phyloP scores from a whole-genome alignment of 2,329 filamentous ascomycete species.

The Microdochium bolleyi region DNA sequence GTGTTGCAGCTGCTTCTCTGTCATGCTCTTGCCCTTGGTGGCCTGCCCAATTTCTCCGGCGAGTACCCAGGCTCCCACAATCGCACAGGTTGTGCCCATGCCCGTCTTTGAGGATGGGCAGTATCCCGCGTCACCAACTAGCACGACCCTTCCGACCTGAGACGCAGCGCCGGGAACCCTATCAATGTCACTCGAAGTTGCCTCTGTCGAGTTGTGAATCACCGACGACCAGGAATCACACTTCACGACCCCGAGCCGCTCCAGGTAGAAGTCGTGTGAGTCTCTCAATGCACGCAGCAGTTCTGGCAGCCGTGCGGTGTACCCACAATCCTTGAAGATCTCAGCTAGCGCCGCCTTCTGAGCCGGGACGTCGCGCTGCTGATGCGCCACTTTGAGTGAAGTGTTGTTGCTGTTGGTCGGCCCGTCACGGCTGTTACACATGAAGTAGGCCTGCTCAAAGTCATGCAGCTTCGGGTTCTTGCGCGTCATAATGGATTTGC shows the following conservation, averaged over 20 bases:
- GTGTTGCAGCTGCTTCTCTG: background rate
- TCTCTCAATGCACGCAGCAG: constrained; percentile 31
- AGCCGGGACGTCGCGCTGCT: constrained; percentile 20
- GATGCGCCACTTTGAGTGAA: constrained; percentile 22
- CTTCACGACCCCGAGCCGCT: constrained; percentile 34
- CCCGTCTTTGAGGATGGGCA: constrained; percentile 33
- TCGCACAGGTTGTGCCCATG: constrained; percentile 30
- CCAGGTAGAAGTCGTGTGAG: constrained; percentile 36
- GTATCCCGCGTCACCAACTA: constrained; percentile 42
- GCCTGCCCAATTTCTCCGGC: constrained; percentile 31
- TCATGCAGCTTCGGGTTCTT: too few relatives aligned
- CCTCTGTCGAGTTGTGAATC: too few relatives aligned
- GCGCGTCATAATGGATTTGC: constrained; percentile 2
- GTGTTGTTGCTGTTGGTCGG: constrained; percentile 1
- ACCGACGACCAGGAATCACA: constrained; percentile 21
- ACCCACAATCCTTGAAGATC: constrained; percentile 30
- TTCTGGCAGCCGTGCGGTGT: constrained; percentile 31
- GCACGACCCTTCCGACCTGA: constrained; percentile 33
- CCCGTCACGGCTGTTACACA: too few relatives aligned
- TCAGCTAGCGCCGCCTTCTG: constrained; percentile 30
- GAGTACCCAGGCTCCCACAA: constrained; percentile 38
- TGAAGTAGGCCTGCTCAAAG: too few relatives aligned
- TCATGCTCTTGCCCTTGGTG: constrained; percentile 1
- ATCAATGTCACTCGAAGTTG: too few relatives aligned
- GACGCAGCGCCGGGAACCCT: too few relatives aligned